Evolutionary conservation across 139 green algal species (phyloP).

Genomic region (Chlamydomonas sphaeroides): DNA sequence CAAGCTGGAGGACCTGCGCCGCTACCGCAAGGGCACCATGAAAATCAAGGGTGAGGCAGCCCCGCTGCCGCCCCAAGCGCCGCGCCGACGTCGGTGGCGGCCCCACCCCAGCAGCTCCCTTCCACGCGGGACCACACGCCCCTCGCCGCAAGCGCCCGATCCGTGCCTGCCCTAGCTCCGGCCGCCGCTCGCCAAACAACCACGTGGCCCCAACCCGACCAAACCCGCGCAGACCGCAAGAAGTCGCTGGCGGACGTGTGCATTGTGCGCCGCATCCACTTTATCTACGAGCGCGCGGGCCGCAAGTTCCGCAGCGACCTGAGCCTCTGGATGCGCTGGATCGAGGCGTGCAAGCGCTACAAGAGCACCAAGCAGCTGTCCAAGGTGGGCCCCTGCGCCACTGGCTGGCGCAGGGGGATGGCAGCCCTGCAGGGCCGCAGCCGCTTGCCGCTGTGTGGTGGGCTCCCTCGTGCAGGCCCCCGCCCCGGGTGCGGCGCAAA

Average conservation of each 20-base stretch:
- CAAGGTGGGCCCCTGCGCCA: constrained; percentile 48
- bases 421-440: neutral
- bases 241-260: constrained; percentile 70
- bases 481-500: too few species aligned
- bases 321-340: constrained; percentile 86
- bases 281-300: constrained; percentile 90
- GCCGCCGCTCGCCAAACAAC: too few species aligned
- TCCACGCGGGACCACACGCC: too few species aligned
- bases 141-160: too few species aligned
- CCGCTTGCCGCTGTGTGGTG: too few species aligned
- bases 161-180: neutral
- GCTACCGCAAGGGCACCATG: constrained; percentile 40
- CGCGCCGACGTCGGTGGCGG: too few species aligned
- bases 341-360: constrained; percentile 78
- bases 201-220: too few species aligned
- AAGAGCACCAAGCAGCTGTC: constrained; percentile 72
- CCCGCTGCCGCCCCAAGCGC: too few species aligned
- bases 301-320: constrained; percentile 92
- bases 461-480: too few species aligned
- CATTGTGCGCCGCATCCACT: constrained; percentile 83
- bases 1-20: constrained; percentile 82
- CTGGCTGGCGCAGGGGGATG: neutral
- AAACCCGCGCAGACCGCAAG: too few species aligned
- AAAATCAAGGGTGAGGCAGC: constrained; percentile 19
- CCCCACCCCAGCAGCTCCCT: too few species aligned